Percentiles rank a stretch among this genome's conserved stretches.
phyloP scores from a whole-genome alignment of 169 alveolate species.

The Plasmodium knowlesi region DNA sequence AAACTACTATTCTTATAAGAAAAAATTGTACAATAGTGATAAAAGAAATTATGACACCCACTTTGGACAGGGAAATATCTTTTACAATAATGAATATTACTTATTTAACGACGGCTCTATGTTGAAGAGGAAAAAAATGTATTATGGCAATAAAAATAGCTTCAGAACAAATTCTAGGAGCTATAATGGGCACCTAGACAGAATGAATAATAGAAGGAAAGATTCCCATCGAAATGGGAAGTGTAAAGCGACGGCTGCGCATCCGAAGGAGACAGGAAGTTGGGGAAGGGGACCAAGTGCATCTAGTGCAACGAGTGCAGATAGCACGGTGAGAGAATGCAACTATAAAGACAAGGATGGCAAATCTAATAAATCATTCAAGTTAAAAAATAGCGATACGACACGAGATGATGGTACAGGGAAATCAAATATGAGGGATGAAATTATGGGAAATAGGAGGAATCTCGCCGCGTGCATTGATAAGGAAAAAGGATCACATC shows the following conservation, averaged over 20 bases:
- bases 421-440: background rate
- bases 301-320: background rate
- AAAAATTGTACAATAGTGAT: constrained; percentile 30
- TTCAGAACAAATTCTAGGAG: constrained; percentile 24
- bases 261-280: constrained; percentile 6
- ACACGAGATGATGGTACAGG: background rate
- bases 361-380: background rate
- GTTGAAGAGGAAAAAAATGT: constrained; percentile 31
- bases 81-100: constrained; percentile 68
- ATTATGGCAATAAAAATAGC: constrained; percentile 26
- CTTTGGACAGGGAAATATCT: constrained; percentile 65
- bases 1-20: constrained; percentile 62
- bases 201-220: constrained; percentile 2
- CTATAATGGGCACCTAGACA: constrained; percentile 1
- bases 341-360: constrained; percentile 7
- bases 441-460: constrained; percentile 20
- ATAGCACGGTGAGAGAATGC: background rate
- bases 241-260: background rate
- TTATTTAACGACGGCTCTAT: constrained; percentile 42
- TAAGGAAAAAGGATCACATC: background rate
- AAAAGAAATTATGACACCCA: constrained; percentile 58
- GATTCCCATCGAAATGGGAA: constrained; percentile 28
- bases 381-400: background rate
- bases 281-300: background rate
- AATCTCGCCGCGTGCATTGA: background rate